Evolutionary conservation across 2,329 filamentous ascomycete genomes (phyloP), one percentile per base, ranked within the genome.

Genomic region (Sporothrix pallida): DNA sequence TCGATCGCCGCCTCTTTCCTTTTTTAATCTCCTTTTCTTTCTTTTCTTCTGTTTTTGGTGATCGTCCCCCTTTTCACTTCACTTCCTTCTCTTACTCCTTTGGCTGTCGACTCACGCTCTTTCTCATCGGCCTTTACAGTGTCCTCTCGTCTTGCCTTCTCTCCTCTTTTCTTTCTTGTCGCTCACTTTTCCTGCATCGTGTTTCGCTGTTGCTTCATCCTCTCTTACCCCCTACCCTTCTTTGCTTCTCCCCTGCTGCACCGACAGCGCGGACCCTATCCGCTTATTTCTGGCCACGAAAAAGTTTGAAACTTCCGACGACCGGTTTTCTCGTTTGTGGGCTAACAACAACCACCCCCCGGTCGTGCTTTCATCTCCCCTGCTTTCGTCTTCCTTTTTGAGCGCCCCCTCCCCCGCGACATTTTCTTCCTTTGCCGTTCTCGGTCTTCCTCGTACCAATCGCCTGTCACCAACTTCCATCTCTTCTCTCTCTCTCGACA

Each of bases 321-420:
- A 37, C 67, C 60, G 60, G 60, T 50, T 71, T 68, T 58, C 46
- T 37, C 31, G 50, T 68, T 71, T 74, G 60, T 71, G 68, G 72
- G 60, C 72, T 71, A 71, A 74, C 17, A 44, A n/a, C 46, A 50
- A 48, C 31, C 31, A 46, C 60, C 46, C 70, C 68, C 71, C 50
- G 50, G 71, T 68, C 71, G 60, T 48, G 62, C 37, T 56, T n/a
- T 17, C 48, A 48, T 44, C 8, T 68, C 42, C 62, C 42, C 63
- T 69, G 63, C 31, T 42, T 46, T 69, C 54, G 15, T 52, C 26
- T 69, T 69, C 31, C 15, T 42, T 60, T 62, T 56, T 48, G 46
- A 44, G 46, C 52, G 10, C 58, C 60, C 62, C 71, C 48, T 50
- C 20, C 71, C 71, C 60, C 62, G 71, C 71, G 62, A 72, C 71